Conservation (phyloP, 2,329 filamentous ascomycete genomes). For the Ceratocystis variospora region DNA sequence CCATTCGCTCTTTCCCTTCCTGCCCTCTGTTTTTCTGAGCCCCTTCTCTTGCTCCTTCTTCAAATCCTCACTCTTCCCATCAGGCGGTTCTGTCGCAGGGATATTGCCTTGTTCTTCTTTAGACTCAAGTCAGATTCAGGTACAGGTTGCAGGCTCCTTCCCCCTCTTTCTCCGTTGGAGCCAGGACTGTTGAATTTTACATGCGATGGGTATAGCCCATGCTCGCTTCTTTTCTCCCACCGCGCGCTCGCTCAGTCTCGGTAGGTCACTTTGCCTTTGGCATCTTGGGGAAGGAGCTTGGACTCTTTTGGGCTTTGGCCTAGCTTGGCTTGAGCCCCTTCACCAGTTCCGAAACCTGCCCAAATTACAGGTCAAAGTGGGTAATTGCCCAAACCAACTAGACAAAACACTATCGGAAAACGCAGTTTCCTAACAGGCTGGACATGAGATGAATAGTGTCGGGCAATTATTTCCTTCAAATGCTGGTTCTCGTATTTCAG, state of each 20-base stretch:
- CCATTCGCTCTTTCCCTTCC: too few species aligned
- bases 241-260: neutral
- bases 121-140: slow-evolving; percentile 8
- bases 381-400: slow-evolving; percentile 4
- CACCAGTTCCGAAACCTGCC: slow-evolving; percentile 4
- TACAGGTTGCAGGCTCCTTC: neutral
- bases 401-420: neutral
- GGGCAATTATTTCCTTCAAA: neutral
- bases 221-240: neutral
- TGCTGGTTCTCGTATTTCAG: neutral
- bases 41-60: neutral
- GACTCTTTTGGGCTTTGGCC: slow-evolving; percentile 3
- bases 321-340: slow-evolving; percentile 3
- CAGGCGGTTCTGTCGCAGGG: neutral
- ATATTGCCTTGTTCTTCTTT: slow-evolving; percentile 6
- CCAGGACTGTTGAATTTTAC: neutral
- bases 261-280: neutral
- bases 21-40: neutral
- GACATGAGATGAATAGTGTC: slow-evolving; percentile 4
- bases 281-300: neutral
- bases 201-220: neutral
- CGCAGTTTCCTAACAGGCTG: neutral
- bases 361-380: slow-evolving; percentile 6
- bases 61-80: neutral
- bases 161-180: neutral